Evolutionary conservation across 2,329 filamentous ascomycete species (phyloP).

Genomic region (Talaromyces amestolkiae): DNA sequence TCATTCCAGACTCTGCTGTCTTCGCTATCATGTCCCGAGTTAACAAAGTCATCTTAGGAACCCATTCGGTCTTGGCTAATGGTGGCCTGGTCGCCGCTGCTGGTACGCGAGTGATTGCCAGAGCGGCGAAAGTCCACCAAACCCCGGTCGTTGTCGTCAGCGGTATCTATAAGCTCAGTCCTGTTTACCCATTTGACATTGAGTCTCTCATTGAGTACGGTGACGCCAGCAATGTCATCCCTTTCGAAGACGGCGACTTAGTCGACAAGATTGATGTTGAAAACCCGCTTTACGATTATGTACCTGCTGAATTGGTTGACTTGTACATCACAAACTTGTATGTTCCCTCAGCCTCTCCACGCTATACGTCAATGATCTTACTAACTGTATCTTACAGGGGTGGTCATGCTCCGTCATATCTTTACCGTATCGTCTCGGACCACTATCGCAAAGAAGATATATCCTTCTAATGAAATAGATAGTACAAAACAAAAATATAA

Average conservation of each 20-base stretch:
- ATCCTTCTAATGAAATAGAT: conserved; percentile 38
- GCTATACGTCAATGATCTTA: neutral
- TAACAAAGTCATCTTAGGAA: conserved; percentile 90
- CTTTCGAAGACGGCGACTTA: conserved; percentile 74
- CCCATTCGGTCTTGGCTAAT: conserved; percentile 82
- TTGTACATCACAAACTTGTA: conserved; percentile 74
- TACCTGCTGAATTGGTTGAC: conserved; percentile 66
- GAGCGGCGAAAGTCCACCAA: conserved; percentile 76
- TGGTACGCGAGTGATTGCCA: conserved; percentile 79
- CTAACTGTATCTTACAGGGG: conserved; percentile 44
- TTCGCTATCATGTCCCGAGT: conserved; percentile 94
- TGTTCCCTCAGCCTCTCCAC: conserved; percentile 34
- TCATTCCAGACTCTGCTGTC: conserved; percentile 78
- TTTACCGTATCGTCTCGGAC: conserved; percentile 64
- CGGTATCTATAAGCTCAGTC: conserved; percentile 90
- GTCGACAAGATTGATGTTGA: conserved; percentile 75
- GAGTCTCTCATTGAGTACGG: conserved; percentile 84
- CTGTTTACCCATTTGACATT: conserved; percentile 80
- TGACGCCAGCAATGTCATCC: conserved; percentile 71
- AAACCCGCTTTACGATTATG: conserved; percentile 78
- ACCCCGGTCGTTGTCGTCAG: conserved; percentile 85
- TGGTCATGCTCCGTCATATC: conserved; percentile 62
- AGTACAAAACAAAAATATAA: neutral
- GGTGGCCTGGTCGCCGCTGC: conserved; percentile 80
- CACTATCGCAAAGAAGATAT: conserved; percentile 65